Percentiles rank a stretch among this genome's conserved stretches.
Evolutionary conservation across 441 rosid genomes (phyloP).

Genomic region (Mallotus japonicus): DNA sequence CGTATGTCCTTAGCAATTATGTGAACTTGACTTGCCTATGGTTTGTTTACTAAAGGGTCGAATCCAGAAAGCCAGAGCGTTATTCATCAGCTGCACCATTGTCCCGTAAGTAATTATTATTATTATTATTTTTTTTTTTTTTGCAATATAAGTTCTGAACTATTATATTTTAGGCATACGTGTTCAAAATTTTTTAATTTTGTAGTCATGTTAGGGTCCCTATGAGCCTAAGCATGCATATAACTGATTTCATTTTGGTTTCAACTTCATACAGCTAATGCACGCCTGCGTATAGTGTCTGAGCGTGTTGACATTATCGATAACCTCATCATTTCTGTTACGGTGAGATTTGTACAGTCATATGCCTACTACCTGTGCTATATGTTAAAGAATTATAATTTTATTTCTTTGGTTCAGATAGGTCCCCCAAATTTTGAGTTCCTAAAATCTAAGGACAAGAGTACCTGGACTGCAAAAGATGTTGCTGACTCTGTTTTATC

Average conservation of each 20-base stretch:
- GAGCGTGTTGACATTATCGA: slow-evolving; percentile 85
- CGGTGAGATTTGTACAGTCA: slow-evolving; percentile 43
- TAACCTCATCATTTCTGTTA: slow-evolving; percentile 76
- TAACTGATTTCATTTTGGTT: slow-evolving; percentile 10
- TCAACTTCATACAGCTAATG: slow-evolving; percentile 65
- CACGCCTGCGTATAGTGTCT: slow-evolving; percentile 82
- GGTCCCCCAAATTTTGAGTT: slow-evolving; percentile 80
- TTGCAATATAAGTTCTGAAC: background rate
- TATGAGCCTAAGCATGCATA: background rate
- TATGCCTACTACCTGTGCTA: slow-evolving; percentile 13
- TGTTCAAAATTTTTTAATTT: background rate
- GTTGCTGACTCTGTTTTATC: slow-evolving; percentile 90
- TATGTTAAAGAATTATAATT: slow-evolving; percentile 30
- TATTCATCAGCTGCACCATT: slow-evolving; percentile 96
- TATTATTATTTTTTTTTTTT: background rate
- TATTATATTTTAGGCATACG: background rate
- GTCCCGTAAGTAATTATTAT: slow-evolving; percentile 58
- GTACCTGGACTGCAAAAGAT: slow-evolving; percentile 76
- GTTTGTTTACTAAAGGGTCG: slow-evolving; percentile 61
- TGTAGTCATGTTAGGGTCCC: background rate
- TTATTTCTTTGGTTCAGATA: slow-evolving; percentile 63
- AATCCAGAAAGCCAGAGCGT: slow-evolving; percentile 95
- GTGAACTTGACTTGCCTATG: slow-evolving; percentile 24
- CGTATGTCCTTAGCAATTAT: background rate
- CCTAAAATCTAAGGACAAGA: slow-evolving; percentile 79